phyloP scores from a whole-genome alignment of 805 yeast species.

The Pichia paraexigua region DNA sequence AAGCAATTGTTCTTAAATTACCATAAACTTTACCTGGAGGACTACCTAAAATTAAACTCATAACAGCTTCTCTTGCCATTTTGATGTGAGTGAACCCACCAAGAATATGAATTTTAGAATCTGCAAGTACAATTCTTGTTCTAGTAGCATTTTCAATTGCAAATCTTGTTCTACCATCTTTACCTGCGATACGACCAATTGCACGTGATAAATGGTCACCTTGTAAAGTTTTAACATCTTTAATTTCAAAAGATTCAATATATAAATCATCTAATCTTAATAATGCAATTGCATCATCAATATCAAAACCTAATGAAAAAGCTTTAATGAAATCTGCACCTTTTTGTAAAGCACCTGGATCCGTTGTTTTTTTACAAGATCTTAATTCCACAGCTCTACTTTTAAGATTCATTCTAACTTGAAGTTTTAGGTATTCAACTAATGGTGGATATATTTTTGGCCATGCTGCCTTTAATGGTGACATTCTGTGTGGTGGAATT shows the following conservation, averaged over 20 bases:
- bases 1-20: constrained; percentile 91
- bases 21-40: constrained; percentile 99
- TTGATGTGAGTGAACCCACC: constrained; percentile 97
- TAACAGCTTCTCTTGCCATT: constrained; percentile 98
- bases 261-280: constrained; percentile 91
- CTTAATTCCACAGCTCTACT: constrained; percentile 83
- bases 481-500: constrained; percentile 96
- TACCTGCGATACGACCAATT: constrained; percentile 99
- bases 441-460: constrained; percentile 90
- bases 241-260: constrained; percentile 93
- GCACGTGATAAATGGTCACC: constrained; percentile 99
- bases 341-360: constrained; percentile 91
- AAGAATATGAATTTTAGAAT: constrained; percentile 88
- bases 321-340: constrained; percentile 97
- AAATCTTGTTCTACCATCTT: constrained; percentile 97
- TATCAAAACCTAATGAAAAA: constrained; percentile 91
- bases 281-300: constrained; percentile 94
- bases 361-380: constrained; percentile 77
- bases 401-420: constrained; percentile 89
- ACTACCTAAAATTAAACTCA: constrained; percentile 87
- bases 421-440: constrained; percentile 89
- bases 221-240: constrained; percentile 89
- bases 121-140: constrained; percentile 96
- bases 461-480: constrained; percentile 88
- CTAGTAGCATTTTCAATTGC: constrained; percentile 98